Evolutionary conservation across 345 rosid genomes (phyloP), one percentile per base, ranked within the genome.

Genomic region (Pugionium cornutum): DNA sequence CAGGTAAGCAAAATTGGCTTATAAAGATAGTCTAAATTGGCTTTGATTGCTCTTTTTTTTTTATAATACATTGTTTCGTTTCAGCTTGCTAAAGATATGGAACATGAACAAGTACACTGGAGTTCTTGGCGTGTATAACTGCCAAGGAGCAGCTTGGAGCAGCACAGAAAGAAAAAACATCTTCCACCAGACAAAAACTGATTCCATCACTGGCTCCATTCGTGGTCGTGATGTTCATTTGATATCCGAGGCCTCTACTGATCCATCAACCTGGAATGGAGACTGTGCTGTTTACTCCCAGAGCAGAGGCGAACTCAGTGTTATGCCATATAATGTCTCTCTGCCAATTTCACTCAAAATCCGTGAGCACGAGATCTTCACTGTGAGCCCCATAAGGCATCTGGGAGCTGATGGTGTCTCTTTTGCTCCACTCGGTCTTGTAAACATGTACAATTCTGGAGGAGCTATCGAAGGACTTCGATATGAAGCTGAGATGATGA

Each of bases 101-200:
- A 92, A 86, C 83, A 85, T 92, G 97, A 92, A 92, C 84, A 89
- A 92, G 72, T 89, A 75, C 82, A 89, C 95, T 4, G 99, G 97
- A 25, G 86, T 94, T 1, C 66, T 94, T 4, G 97, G 97, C 3
- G 80, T 90, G 6, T 94, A 94, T 78, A 94, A 89, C 37, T 94
- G 96, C 73, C 99, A 94, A 86, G 99, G 99, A 54, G 99, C 99
- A 25, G 99, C 99, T 33, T 94, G 94, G 96, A 90, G 81, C 75
- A 77, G 56, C 32, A 40, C 75, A 7, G 86, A 84, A 35, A 85
- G 85, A 48, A 89, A 88, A 81, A 94, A 86, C 70, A 81, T 84
- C 2, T 90, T 83, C 80, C 97, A 94, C 56, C 61, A 79, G 67
- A 85, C 90, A 8, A 72, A 61, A 42, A 67, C 70, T 0, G 89